Conservation (phyloP, 1,284 basidiomycete species). For the Pseudozyma sp. region DNA sequence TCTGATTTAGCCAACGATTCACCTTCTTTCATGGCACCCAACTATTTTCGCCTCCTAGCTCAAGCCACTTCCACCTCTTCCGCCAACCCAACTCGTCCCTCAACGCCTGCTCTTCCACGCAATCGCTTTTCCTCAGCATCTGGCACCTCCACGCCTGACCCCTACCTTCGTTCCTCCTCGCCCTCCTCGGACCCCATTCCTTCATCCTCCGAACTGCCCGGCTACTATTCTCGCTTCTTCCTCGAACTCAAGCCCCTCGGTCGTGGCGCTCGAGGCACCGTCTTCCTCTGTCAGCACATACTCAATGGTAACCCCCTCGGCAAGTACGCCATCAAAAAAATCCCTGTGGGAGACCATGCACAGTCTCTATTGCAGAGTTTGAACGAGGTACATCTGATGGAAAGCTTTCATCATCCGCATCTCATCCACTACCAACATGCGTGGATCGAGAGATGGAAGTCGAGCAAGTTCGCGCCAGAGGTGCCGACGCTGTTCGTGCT, state of each 20-base stretch:
- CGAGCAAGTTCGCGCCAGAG: conserved; percentile 52
- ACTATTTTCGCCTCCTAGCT: conserved; percentile 61
- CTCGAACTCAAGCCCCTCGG: conserved; percentile 85
- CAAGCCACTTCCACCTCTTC: conserved; percentile 25
- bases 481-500: conserved; percentile 66
- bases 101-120: conserved; percentile 10
- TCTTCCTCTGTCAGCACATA: conserved; percentile 86
- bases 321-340: conserved; percentile 86
- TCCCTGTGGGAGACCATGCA: conserved; percentile 81
- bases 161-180: not conserved
- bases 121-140: conserved; percentile 33
- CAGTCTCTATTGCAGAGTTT: conserved; percentile 53
- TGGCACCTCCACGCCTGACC: conserved; percentile 14
- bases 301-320: conserved; percentile 82
- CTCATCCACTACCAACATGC: conserved; percentile 95
- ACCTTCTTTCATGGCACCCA: conserved; percentile 43
- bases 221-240: conserved; percentile 79
- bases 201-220: conserved; percentile 66
- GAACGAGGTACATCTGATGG: conserved; percentile 80
- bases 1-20: conserved; percentile 20
- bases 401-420: conserved; percentile 87
- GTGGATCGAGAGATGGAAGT: conserved; percentile 79
- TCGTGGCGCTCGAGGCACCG: conserved; percentile 90
- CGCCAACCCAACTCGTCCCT: conserved; percentile 1
- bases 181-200: conserved; percentile 32